These are phyloP conservation scores for Candida ascalaphidarum DNA, from an alignment of 805 yeast species.

Conservation along the genomic window DNA sequence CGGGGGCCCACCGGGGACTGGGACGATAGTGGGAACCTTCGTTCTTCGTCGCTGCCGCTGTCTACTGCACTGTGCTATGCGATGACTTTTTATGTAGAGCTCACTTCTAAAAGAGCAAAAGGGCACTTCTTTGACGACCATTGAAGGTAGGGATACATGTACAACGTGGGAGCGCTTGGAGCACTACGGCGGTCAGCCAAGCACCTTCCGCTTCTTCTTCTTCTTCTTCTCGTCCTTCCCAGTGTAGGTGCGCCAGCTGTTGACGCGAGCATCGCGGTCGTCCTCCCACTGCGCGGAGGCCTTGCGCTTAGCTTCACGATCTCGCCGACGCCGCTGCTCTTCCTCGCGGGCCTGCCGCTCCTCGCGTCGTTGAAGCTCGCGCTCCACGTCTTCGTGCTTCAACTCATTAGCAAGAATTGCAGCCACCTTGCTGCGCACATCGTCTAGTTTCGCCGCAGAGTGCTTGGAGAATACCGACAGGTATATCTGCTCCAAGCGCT, in stretches of 20 bases:
- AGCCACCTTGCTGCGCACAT: conserved; percentile 32
- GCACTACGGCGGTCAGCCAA: conserved; percentile 29
- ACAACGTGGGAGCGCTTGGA: too few relatives aligned
- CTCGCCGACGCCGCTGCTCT: conserved; percentile 17
- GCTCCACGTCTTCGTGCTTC: conserved; percentile 18
- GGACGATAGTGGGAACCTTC: too few relatives aligned
- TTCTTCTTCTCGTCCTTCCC: conserved; percentile 38
- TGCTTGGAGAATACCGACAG: too few relatives aligned
- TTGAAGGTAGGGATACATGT: too few relatives aligned
- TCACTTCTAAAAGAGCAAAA: too few relatives aligned
- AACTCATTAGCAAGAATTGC: conserved; percentile 32
- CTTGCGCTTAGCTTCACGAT: conserved; percentile 16
- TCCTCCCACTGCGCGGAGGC: conserved; percentile 52
- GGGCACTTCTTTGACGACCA: too few relatives aligned
- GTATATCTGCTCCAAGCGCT: too few relatives aligned
- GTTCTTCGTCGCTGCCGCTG: too few relatives aligned
- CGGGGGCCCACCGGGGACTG: too few relatives aligned
- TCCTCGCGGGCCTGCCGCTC: conserved; percentile 23
- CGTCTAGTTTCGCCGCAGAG: conserved; percentile 5
- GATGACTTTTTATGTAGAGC: too few relatives aligned
- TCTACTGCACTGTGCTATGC: too few relatives aligned
- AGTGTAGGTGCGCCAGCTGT: conserved; percentile 49
- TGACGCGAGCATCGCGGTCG: conserved; percentile 47
- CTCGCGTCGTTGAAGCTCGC: conserved; percentile 16
- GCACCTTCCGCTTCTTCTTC: conserved; percentile 31